Evolutionary conservation across 1,284 basidiomycete genomes (phyloP).

Genomic region (Lentinus polychrous): DNA sequence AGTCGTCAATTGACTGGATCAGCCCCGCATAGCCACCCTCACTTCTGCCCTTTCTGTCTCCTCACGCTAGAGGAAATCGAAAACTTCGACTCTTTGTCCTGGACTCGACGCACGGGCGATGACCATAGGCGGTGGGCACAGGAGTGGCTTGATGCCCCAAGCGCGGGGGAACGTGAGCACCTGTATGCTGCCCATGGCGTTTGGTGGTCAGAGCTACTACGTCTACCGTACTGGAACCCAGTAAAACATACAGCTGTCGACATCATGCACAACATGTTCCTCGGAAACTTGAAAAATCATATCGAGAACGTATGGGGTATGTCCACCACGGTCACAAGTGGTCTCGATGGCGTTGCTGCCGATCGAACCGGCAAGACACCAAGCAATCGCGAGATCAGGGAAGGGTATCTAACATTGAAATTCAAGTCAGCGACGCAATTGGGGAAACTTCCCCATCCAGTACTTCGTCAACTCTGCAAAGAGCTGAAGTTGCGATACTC

Average conservation of each 20-base stretch:
- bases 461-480: too few relatives aligned
- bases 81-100: background rate
- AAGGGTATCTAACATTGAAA: too few relatives aligned
- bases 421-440: too few relatives aligned
- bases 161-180: background rate
- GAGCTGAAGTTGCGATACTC: too few relatives aligned
- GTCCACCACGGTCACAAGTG: background rate
- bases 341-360: too few relatives aligned
- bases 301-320: background rate
- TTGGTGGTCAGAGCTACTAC: constrained; percentile 29
- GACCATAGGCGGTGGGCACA: background rate
- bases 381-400: too few relatives aligned
- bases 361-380: too few relatives aligned
- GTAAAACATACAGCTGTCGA: constrained; percentile 26
- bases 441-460: too few relatives aligned
- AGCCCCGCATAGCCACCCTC: background rate
- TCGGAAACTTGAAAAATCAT: constrained; percentile 1
- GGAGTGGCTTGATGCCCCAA: background rate
- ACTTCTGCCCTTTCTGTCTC: constrained; percentile 3
- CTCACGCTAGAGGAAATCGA: background rate
- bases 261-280: constrained; percentile 27
- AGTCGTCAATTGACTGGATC: background rate
- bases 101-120: background rate
- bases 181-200: constrained; percentile 15
- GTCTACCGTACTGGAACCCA: constrained; percentile 33